These are phyloP conservation scores for Leccinum longicurvipes DNA, from an alignment of 768 basidiomycete genomes.

Conservation along the genomic window DNA sequence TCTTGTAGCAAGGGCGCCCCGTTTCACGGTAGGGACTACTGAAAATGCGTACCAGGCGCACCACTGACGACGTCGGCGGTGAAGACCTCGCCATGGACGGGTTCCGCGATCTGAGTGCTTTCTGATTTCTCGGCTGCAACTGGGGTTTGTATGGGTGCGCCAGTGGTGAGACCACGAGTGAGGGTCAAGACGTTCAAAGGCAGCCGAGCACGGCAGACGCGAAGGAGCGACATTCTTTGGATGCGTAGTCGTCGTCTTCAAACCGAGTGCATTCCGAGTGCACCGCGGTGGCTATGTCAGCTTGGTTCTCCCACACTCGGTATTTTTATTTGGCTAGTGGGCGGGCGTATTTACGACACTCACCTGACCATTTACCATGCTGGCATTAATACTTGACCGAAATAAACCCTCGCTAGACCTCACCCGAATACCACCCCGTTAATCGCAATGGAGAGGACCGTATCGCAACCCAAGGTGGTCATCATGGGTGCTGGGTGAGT, in stretches of 20 bases:
- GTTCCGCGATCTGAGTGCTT: constrained; percentile 40
- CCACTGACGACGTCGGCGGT: constrained; percentile 84
- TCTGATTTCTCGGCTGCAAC: constrained; percentile 18
- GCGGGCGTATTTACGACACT: neutral
- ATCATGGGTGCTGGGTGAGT: constrained; percentile 25
- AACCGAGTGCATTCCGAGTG: constrained; percentile 4
- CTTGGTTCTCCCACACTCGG: neutral
- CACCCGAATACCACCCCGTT: neutral
- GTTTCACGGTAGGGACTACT: too few relatives aligned
- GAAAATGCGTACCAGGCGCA: constrained; percentile 63
- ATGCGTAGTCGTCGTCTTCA: neutral
- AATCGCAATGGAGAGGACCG: neutral
- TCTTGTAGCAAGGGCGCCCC: neutral
- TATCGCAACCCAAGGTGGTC: constrained; percentile 12
- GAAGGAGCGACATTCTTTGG: constrained; percentile 53
- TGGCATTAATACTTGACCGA: constrained; percentile 1
- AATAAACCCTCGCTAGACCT: neutral
- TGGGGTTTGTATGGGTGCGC: constrained; percentile 21
- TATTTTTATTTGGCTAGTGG: too few relatives aligned
- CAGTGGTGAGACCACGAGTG: constrained; percentile 20
- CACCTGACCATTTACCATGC: constrained; percentile 2
- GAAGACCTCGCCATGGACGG: constrained; percentile 55
- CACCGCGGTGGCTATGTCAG: constrained; percentile 24
- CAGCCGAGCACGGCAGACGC: constrained; percentile 36
- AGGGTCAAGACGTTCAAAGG: constrained; percentile 12